Evolutionary conservation across 768 basidiomycete genomes (phyloP).

Genomic region (Pleurotus eryngii): DNA sequence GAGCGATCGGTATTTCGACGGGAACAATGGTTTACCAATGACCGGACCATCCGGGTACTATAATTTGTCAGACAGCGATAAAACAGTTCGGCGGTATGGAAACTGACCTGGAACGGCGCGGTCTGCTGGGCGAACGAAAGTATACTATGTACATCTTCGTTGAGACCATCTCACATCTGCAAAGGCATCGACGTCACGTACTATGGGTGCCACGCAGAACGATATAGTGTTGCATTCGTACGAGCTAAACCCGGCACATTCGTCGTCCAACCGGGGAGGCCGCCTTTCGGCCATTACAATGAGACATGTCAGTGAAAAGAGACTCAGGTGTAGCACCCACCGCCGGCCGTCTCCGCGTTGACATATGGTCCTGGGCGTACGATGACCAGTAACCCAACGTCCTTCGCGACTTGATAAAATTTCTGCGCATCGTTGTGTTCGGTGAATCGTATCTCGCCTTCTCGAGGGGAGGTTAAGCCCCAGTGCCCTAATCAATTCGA

Average conservation of each 20-base stretch:
- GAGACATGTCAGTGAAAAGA: neutral
- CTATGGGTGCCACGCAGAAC: slow-evolving; percentile 48
- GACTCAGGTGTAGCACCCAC: slow-evolving; percentile 24
- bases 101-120: slow-evolving; percentile 29
- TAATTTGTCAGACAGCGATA: slow-evolving; percentile 21
- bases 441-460: slow-evolving; percentile 54
- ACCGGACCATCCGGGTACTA: slow-evolving; percentile 42
- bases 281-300: slow-evolving; percentile 17
- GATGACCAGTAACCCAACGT: slow-evolving; percentile 59
- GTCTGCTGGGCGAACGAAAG: slow-evolving; percentile 26
- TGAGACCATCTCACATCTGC: neutral
- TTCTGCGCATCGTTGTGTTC: slow-evolving; percentile 56
- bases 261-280: slow-evolving; percentile 47
- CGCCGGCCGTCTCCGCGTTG: slow-evolving; percentile 67
- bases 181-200: slow-evolving; percentile 11
- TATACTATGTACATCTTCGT: slow-evolving; percentile 14
- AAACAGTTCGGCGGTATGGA: slow-evolving; percentile 22
- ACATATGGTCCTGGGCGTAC: slow-evolving; percentile 66
- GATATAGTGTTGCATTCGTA: slow-evolving; percentile 57
- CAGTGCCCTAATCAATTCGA: slow-evolving; percentile 46
- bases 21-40: slow-evolving; percentile 24
- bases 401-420: slow-evolving; percentile 58
- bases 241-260: slow-evolving; percentile 51
- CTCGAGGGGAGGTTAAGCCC: slow-evolving; percentile 61
- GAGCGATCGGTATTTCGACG: neutral